phyloP scores from a whole-genome alignment of 345 rosid genomes.

The Populus simonii region DNA sequence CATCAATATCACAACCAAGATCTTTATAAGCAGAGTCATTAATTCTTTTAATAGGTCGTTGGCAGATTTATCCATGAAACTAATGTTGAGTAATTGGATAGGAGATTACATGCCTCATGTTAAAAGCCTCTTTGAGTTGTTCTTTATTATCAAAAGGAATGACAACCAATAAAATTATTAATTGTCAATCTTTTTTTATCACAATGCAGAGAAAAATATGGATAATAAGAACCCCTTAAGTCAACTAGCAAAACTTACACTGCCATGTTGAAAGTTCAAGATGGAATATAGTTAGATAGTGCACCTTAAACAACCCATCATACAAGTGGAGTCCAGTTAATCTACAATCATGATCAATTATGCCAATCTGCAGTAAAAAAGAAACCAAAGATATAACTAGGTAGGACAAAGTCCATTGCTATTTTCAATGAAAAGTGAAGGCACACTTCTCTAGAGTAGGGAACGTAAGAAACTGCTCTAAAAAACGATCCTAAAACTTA shows the following conservation, averaged over 20 bases:
- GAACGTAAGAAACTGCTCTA: background rate
- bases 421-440: background rate
- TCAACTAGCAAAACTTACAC: background rate
- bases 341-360: slow-evolving; percentile 95
- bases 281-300: background rate
- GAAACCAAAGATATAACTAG: background rate
- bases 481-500: background rate
- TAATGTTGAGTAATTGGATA: background rate
- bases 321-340: slow-evolving; percentile 91
- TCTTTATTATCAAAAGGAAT: slow-evolving; percentile 97
- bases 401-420: background rate
- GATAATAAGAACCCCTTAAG: background rate
- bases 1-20: no score
- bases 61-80: background rate
- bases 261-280: background rate
- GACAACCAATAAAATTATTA: slow-evolving; percentile 4
- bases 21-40: background rate
- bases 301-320: slow-evolving; percentile 94
- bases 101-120: slow-evolving; percentile 56
- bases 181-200: background rate
- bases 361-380: slow-evolving; percentile 64
- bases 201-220: background rate
- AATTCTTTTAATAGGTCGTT: background rate
- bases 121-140: slow-evolving; percentile 89
- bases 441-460: background rate